Percentiles rank a stretch among this genome's conserved stretches.
These are phyloP conservation scores for Acorus gramineus DNA, from an alignment of 106 monocot species.

Conservation along the genomic window DNA sequence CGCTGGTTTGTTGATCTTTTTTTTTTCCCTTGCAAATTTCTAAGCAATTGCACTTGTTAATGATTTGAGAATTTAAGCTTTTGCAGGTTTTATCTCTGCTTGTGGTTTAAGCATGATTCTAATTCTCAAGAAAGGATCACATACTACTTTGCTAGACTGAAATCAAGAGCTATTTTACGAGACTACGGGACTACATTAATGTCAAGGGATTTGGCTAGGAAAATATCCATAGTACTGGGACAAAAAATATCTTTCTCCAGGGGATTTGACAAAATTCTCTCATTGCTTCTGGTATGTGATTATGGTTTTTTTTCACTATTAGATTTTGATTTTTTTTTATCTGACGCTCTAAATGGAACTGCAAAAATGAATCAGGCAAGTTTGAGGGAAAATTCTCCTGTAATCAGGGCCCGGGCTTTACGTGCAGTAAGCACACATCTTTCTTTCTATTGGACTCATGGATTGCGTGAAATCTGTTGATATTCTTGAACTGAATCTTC, in stretches of 20 bases:
- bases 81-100: constrained; percentile 87
- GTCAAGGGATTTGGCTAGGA: constrained; percentile 74
- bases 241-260: constrained; percentile 90
- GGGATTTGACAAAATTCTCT: constrained; percentile 93
- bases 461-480: not conserved
- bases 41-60: not conserved
- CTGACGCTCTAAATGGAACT: too few relatives aligned
- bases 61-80: constrained; percentile 1
- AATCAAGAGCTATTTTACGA: constrained; percentile 68
- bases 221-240: constrained; percentile 66
- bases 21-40: not conserved
- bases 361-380: constrained; percentile 44
- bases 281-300: constrained; percentile 66
- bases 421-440: constrained; percentile 65
- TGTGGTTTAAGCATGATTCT: constrained; percentile 84
- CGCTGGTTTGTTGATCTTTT: constrained; percentile 56
- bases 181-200: constrained; percentile 39
- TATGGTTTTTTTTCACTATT: constrained; percentile 1
- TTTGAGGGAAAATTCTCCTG: constrained; percentile 91
- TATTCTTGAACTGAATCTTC: not conserved
- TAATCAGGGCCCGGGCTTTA: constrained; percentile 84
- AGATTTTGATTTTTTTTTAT: too few relatives aligned
- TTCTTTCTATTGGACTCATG: not conserved
- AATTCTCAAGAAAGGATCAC: constrained; percentile 45
- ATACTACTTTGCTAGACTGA: constrained; percentile 72